Percentiles rank a stretch among this genome's conserved stretches.
These are phyloP conservation scores for Mesostigma viride DNA, from an alignment of 139 green algal genomes.

Conservation along the genomic window DNA sequence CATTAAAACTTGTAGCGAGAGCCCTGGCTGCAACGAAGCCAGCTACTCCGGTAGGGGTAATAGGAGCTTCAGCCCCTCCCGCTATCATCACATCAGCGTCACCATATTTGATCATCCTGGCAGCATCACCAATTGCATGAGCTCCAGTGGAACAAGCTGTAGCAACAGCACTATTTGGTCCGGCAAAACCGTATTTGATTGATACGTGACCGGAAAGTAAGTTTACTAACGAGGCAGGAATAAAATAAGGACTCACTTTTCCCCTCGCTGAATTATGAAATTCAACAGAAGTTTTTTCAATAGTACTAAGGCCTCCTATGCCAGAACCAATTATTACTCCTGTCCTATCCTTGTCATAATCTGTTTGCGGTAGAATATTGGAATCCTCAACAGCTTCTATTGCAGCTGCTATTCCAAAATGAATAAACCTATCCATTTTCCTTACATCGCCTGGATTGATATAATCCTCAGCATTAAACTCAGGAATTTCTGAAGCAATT, in stretches of 20 bases:
- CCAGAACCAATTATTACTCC: constrained; percentile 1
- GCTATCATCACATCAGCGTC: constrained; percentile 16
- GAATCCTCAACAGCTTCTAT: neutral
- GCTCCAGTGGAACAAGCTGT: constrained; percentile 10
- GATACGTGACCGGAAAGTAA: neutral
- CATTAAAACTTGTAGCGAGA: constrained; percentile 39
- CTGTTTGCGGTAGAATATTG: neutral
- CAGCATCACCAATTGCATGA: constrained; percentile 11
- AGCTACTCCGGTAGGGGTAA: neutral
- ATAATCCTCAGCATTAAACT: neutral
- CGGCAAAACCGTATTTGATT: constrained; percentile 8
- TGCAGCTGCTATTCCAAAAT: neutral
- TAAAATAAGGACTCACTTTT: neutral
- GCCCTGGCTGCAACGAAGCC: constrained; percentile 43
- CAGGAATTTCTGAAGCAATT: neutral
- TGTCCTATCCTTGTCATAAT: neutral
- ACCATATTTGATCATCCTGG: constrained; percentile 6
- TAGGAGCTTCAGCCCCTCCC: neutral
- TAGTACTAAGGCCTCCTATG: neutral
- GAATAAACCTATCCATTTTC: neutral
- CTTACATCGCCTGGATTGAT: neutral
- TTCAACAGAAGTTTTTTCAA: neutral
- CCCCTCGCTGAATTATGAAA: neutral
- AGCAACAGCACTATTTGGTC: constrained; percentile 4
- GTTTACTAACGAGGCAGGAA: neutral